Percentiles rank a stretch among this genome's conserved stretches.
phyloP scores from a whole-genome alignment of 2,329 filamentous ascomycete genomes.

The Calonectria hawksworthii region DNA sequence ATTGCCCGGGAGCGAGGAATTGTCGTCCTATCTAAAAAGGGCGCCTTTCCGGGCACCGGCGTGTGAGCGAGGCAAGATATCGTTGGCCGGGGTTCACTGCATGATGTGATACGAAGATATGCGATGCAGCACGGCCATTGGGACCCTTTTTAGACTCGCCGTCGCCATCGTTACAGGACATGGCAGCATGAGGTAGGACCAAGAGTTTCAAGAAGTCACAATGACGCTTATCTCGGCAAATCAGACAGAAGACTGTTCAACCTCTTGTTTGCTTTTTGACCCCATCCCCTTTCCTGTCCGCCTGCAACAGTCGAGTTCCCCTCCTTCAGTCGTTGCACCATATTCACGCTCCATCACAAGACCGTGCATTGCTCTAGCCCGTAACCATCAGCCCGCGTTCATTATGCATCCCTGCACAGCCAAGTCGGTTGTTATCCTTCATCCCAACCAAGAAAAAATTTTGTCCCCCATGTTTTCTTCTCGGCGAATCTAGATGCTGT shows the following conservation, averaged over 20 bases:
- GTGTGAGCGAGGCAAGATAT: conserved; percentile 54
- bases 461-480: not conserved
- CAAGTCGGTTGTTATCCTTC: conserved; percentile 16
- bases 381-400: conserved; percentile 27
- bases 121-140: conserved; percentile 30
- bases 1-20: conserved; percentile 92
- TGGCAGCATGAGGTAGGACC: conserved; percentile 28
- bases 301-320: conserved; percentile 20
- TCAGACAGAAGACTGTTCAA: conserved; percentile 31
- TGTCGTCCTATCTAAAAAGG: conserved; percentile 92
- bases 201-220: conserved; percentile 15
- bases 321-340: conserved; percentile 34
- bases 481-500: conserved; percentile 27
- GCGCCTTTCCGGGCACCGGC: conserved; percentile 93
- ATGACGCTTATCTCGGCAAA: conserved; percentile 41
- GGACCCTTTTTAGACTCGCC: conserved; percentile 23
- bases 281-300: conserved; percentile 24
- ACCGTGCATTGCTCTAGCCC: conserved; percentile 41
- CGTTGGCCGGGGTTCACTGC: conserved; percentile 18
- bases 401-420: conserved; percentile 29
- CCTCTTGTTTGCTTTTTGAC: conserved; percentile 29
- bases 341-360: conserved; percentile 43
- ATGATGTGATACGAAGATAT: conserved; percentile 22
- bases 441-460: conserved; percentile 18
- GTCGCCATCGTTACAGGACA: conserved; percentile 19